Conservation (phyloP, 164 flowering plant species). For the Sextonia rubra region DNA sequence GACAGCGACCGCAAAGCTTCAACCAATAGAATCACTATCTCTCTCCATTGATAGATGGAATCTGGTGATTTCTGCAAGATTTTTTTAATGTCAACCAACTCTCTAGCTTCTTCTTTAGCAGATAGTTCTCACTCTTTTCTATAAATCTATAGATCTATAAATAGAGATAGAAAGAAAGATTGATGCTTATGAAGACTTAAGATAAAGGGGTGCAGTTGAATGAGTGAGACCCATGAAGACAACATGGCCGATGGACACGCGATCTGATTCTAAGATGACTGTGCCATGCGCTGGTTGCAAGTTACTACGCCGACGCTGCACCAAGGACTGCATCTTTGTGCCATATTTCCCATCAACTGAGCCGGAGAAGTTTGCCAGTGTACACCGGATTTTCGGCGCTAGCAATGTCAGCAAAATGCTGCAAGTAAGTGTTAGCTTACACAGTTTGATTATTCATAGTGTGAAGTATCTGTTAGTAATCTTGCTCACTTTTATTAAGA, state of each 20-base stretch:
- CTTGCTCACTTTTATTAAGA: too few species aligned
- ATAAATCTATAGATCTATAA: neutral
- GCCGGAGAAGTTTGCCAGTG: constrained; percentile 71
- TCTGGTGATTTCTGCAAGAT: neutral
- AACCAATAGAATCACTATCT: neutral
- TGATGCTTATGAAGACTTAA: neutral
- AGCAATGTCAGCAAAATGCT: constrained; percentile 89
- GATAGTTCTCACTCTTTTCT: neutral
- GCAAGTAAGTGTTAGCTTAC: constrained; percentile 38
- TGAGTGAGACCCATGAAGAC: constrained; percentile 3
- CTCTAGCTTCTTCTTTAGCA: neutral
- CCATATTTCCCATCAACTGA: constrained; percentile 40
- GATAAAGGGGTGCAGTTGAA: neutral
- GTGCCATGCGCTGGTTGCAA: constrained; percentile 22
- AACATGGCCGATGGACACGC: neutral
- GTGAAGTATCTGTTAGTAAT: too few species aligned
- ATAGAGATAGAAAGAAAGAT: too few species aligned
- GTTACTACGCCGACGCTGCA: constrained; percentile 15
- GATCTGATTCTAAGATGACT: neutral
- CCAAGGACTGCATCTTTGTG: constrained; percentile 17
- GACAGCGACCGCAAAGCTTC: neutral
- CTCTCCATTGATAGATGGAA: neutral
- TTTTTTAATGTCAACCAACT: neutral
- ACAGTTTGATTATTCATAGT: too few species aligned
- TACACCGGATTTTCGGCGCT: constrained; percentile 82